A percentile compares a stretch with the other conserved stretches of the same genome.
These are phyloP conservation scores for Aurifilum marmelostoma DNA, from an alignment of 2,329 filamentous ascomycete species.

Conservation along the genomic window DNA sequence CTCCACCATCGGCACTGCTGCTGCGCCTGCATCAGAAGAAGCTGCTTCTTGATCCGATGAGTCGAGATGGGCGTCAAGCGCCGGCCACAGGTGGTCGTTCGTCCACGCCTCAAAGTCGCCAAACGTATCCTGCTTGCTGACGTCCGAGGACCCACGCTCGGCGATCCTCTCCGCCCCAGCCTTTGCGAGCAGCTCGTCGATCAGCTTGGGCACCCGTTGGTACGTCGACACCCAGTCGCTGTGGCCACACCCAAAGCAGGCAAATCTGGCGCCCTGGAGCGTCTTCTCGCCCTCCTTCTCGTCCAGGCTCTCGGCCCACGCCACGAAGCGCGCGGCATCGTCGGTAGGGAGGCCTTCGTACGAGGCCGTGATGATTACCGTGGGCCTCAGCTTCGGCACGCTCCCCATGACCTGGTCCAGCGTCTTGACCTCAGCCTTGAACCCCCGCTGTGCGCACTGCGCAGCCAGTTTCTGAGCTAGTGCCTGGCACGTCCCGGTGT, in stretches of 20 bases:
- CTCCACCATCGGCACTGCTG: slow-evolving; percentile 36
- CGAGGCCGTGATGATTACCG: slow-evolving; percentile 69
- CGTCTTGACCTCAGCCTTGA: slow-evolving; percentile 54
- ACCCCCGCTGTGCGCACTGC: slow-evolving; percentile 64
- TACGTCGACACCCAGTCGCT: slow-evolving; percentile 63
- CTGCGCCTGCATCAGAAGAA: neutral
- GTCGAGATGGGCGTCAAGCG: slow-evolving; percentile 42
- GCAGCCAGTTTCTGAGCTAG: slow-evolving; percentile 66
- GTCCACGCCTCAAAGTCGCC: slow-evolving; percentile 70
- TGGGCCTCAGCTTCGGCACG: slow-evolving; percentile 62
- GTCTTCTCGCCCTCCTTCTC: slow-evolving; percentile 48
- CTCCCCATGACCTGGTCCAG: slow-evolving; percentile 65
- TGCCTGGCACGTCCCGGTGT: slow-evolving; percentile 74
- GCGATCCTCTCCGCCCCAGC: slow-evolving; percentile 46
- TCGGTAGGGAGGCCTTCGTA: slow-evolving; percentile 77
- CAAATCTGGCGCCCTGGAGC: slow-evolving; percentile 62
- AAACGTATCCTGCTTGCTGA: slow-evolving; percentile 67
- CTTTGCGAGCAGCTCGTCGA: slow-evolving; percentile 58
- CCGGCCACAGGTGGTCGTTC: slow-evolving; percentile 56
- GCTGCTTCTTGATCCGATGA: neutral
- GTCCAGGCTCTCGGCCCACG: slow-evolving; percentile 63
- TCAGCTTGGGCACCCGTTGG: slow-evolving; percentile 66
- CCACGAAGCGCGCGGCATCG: slow-evolving; percentile 70
- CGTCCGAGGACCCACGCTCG: slow-evolving; percentile 52
- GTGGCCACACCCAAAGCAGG: slow-evolving; percentile 70